Conservation (phyloP, 768 basidiomycete genomes). For the Tricholoma matsutake region DNA sequence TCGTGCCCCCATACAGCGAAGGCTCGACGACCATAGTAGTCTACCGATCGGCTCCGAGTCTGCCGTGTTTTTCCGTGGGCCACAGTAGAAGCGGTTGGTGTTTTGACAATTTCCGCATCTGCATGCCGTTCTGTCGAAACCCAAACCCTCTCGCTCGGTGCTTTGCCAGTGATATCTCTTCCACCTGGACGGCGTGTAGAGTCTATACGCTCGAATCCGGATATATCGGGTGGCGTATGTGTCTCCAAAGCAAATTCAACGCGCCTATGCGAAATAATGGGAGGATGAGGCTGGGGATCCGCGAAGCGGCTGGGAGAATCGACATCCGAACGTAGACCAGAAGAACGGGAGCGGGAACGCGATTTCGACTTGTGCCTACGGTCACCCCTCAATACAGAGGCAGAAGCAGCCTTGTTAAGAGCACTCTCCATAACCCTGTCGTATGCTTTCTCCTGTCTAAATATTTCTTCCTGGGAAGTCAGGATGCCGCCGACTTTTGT, state of each 20-base stretch:
- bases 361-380: constrained; percentile 38
- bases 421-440: constrained; percentile 26
- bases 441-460: constrained; percentile 26
- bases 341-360: constrained; percentile 39
- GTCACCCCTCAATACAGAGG: constrained; percentile 29
- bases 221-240: constrained; percentile 8
- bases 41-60: constrained; percentile 34
- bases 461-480: constrained; percentile 12
- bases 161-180: constrained; percentile 30
- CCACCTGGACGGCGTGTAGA: constrained; percentile 33
- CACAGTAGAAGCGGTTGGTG: constrained; percentile 53
- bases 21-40: constrained; percentile 45
- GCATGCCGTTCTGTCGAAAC: constrained; percentile 60
- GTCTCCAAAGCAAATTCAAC: constrained; percentile 44
- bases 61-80: constrained; percentile 30
- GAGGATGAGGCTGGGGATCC: constrained; percentile 48
- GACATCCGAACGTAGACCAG: constrained; percentile 51
- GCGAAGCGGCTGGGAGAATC: constrained; percentile 63
- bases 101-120: constrained; percentile 53
- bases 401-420: constrained; percentile 25
- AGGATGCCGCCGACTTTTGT: constrained; percentile 5
- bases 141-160: constrained; percentile 45
- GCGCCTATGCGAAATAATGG: constrained; percentile 43
- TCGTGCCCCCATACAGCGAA: constrained; percentile 90
- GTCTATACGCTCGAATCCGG: constrained; percentile 4